phyloP scores from a whole-genome alignment of 73 alveolate genomes.

The Loxodes magnus region DNA sequence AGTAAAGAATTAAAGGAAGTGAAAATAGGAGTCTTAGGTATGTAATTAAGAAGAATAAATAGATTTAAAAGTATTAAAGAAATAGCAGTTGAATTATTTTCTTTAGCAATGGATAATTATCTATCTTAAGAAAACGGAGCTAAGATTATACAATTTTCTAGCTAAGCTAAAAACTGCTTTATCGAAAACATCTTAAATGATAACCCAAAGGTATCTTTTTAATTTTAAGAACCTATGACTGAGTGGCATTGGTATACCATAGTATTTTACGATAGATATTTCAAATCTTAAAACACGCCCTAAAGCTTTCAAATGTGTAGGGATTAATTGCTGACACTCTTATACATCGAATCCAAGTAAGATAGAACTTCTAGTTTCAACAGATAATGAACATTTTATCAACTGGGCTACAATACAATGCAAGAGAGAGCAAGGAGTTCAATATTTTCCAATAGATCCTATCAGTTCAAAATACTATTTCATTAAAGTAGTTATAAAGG shows the following conservation, averaged over 20 bases:
- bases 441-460: conserved; percentile 34
- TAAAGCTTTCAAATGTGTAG: conserved; percentile 32
- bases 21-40: too few species aligned
- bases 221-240: conserved; percentile 25
- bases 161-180: conserved; percentile 12
- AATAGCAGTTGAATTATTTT: too few species aligned
- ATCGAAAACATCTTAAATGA: conserved; percentile 9
- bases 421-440: conserved; percentile 26
- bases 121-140: conserved; percentile 34
- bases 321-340: conserved; percentile 46
- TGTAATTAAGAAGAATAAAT: too few species aligned
- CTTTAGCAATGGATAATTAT: too few species aligned
- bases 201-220: conserved; percentile 9
- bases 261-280: conserved; percentile 24
- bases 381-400: conserved; percentile 16
- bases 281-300: conserved; percentile 22
- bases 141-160: conserved; percentile 5
- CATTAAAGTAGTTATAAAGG: conserved; percentile 26
- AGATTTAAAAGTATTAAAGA: too few species aligned
- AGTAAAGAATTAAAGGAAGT: too few species aligned
- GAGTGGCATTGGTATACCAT: conserved; percentile 38
- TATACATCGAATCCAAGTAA: conserved; percentile 33
- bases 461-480: conserved; percentile 18
- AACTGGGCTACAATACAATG: conserved; percentile 37
- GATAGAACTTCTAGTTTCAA: conserved; percentile 28